phyloP scores from a whole-genome alignment of 2,329 filamentous ascomycete species.

The Dactylella cylindrospora region DNA sequence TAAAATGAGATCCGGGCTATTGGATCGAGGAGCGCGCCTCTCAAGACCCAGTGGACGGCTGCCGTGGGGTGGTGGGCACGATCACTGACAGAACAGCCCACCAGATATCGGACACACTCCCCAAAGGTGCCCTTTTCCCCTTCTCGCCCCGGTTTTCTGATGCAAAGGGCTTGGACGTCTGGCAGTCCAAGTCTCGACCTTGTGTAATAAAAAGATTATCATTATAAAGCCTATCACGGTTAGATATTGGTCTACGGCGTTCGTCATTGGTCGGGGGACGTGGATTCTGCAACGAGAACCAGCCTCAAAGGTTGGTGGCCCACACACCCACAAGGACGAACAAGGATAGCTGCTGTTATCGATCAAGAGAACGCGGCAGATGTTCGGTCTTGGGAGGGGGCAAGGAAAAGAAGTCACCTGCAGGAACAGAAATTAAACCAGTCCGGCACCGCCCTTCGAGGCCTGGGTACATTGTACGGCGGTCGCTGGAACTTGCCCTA shows the following conservation, averaged over 20 bases:
- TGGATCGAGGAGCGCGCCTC: slow-evolving; percentile 42
- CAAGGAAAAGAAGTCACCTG: slow-evolving; percentile 37
- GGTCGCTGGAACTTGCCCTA: too few species aligned
- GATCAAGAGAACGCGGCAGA: not conserved
- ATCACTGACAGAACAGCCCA: slow-evolving; percentile 6
- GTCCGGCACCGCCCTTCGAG: slow-evolving; percentile 13
- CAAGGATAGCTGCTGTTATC: slow-evolving; percentile 1
- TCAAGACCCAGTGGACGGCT: slow-evolving; percentile 23
- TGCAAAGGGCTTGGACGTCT: not conserved
- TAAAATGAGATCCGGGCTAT: slow-evolving; percentile 41
- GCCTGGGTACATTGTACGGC: too few species aligned
- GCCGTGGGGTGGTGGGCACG: slow-evolving; percentile 5
- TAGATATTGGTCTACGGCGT: slow-evolving; percentile 7
- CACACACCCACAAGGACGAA: slow-evolving; percentile 20
- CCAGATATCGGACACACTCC: slow-evolving; percentile 7
- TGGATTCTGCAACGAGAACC: slow-evolving; percentile 28
- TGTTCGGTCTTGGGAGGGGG: too few species aligned
- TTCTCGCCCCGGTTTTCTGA: too few species aligned
- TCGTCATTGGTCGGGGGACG: slow-evolving; percentile 38
- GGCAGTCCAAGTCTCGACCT: slow-evolving; percentile 10
- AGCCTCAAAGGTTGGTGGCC: slow-evolving; percentile 18
- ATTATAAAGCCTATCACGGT: slow-evolving; percentile 39
- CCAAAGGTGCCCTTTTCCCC: too few species aligned
- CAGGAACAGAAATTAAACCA: too few species aligned
- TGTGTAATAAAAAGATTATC: slow-evolving; percentile 20